Base-by-base conservation (phyloP, 768 basidiomycete species). In the Xerocomus potaroensis region DNA sequence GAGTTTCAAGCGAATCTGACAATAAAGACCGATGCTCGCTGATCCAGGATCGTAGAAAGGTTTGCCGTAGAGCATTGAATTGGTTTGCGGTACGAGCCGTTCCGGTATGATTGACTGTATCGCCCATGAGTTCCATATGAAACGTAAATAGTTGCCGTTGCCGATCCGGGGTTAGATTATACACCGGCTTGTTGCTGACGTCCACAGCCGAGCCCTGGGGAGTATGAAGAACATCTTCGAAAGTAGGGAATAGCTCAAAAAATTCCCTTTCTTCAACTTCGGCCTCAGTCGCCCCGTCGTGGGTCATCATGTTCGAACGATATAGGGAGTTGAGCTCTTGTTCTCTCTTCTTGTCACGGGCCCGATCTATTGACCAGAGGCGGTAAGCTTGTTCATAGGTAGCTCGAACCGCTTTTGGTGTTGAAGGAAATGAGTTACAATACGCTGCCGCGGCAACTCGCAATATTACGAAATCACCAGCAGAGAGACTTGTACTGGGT, bases 261-360 rank as follows among this genome's bases (percentile, higher is more conserved):
- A 98, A 91, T 55, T 98, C 96, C 51, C 75, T 73, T 63, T 87
- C 88, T 60, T 96, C 91, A 30, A 78, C 60, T 57, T 91, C 87
- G 5, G 78, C 79, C 49, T 94, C 93, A 11, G 75, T 77, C 9
- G 74, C 63, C 23, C 74, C 74, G 23, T 75, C 69, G 38, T 87
- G 67, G 12, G 79, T 73, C 21, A 74, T 60, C 34, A 73, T 73
- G 31, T 75, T 79, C 38, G 73, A 72, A 21, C 86, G 83, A 70
- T 98, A 99, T 3, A 98, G 67, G 18, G 87, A 85, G 22, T 77
- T 78, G 0, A 83, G 77, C 11, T 79, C 80, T 21, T 77, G 74
- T 26, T 79, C 77, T n/a, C 67, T 72, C 51, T 87, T 76, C 30
- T 78, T 76, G 49, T 83, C 81, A 54, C 79, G 83, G 24, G 82